These are phyloP conservation scores for Diaporthe ilicicola DNA, from an alignment of 2,329 filamentous ascomycete genomes.

Conservation along the genomic window DNA sequence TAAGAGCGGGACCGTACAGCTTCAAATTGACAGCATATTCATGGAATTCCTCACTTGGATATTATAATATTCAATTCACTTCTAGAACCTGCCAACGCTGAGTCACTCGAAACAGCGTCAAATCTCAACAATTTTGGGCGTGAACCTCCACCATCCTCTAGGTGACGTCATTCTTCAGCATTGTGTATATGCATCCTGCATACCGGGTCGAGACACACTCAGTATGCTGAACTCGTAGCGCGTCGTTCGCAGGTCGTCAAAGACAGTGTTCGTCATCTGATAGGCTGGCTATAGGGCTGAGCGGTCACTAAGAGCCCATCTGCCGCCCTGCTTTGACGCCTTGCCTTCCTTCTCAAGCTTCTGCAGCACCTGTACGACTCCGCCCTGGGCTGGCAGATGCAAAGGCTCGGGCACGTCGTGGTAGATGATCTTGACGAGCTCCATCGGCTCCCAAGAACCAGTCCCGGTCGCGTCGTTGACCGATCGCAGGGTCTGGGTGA, in stretches of 20 bases:
- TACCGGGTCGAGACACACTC: neutral
- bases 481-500: conserved; percentile 69
- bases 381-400: conserved; percentile 78
- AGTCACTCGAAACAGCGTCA: too few species aligned
- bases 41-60: too few species aligned
- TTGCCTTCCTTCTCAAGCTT: conserved; percentile 82
- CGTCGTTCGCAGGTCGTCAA: neutral
- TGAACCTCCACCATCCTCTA: neutral
- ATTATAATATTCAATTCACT: too few species aligned
- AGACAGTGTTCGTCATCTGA: neutral
- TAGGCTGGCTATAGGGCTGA: conserved; percentile 48
- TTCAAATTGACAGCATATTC: too few species aligned
- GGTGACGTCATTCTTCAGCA: conserved; percentile 28
- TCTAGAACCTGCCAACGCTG: too few species aligned
- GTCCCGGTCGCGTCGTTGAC: conserved; percentile 37
- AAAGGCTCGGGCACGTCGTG: conserved; percentile 78
- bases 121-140: too few species aligned
- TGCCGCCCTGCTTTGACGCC: conserved; percentile 53
- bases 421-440: conserved; percentile 90
- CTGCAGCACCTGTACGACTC: conserved; percentile 78
- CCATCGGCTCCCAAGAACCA: conserved; percentile 73
- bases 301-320: conserved; percentile 54
- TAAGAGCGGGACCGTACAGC: too few species aligned
- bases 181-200: neutral
- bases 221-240: neutral